Evolutionary conservation across 192 early-diverging fungal species (phyloP).

Genomic region (Funneliformis geosporum): DNA sequence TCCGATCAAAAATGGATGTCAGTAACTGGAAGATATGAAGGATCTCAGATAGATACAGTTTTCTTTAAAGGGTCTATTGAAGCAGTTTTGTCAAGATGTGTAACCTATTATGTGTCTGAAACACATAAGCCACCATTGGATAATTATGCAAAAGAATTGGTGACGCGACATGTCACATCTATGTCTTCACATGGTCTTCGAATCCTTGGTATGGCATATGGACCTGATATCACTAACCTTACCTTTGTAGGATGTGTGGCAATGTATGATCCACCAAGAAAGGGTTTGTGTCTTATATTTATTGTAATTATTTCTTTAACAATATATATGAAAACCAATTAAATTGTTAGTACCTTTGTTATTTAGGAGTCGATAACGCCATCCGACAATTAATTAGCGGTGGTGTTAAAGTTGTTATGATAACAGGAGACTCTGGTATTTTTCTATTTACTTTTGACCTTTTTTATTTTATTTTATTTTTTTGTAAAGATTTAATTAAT

Average conservation of each 20-base stretch:
- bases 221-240: conserved; percentile 53
- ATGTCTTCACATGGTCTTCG: conserved; percentile 81
- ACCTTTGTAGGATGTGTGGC: conserved; percentile 84
- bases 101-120: conserved; percentile 58
- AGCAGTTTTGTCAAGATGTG: conserved; percentile 71
- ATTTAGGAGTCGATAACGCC: conserved; percentile 65
- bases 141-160: conserved; percentile 53
- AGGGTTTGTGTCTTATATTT: conserved; percentile 8
- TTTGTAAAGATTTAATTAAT: conserved; percentile 34
- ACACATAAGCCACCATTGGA: conserved; percentile 57
- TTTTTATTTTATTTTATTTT: background rate
- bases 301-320: too few relatives aligned
- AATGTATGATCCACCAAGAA: conserved; percentile 92
- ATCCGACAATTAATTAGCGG: conserved; percentile 71
- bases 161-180: conserved; percentile 60
- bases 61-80: conserved; percentile 92
- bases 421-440: conserved; percentile 89
- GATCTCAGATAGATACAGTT: conserved; percentile 25
- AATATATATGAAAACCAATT: background rate
- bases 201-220: conserved; percentile 83
- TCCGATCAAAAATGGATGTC: conserved; percentile 95
- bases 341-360: background rate
- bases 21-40: conserved; percentile 55
- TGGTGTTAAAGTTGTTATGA: conserved; percentile 94
- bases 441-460: background rate